phyloP scores from a whole-genome alignment of 163 green algal species.

The Prototheca stagnorum region DNA sequence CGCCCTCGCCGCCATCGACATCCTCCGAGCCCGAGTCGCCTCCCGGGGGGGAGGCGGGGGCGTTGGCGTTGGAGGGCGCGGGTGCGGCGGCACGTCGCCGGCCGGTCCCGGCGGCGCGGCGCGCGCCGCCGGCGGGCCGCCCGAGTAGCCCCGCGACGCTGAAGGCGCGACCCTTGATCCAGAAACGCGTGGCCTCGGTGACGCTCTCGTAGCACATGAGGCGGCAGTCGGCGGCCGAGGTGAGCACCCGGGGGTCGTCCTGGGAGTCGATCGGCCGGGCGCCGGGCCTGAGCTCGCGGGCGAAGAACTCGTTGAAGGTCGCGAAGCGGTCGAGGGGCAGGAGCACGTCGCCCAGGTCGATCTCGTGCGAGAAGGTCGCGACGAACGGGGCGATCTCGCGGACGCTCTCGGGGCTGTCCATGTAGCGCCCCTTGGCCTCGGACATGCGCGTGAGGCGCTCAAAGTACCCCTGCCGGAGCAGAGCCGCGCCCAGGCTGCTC shows the following conservation, averaged over 20 bases:
- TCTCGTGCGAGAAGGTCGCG: conserved; percentile 10
- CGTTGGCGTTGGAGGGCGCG: background rate
- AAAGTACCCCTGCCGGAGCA: conserved; percentile 3
- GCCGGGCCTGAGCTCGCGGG: conserved; percentile 23
- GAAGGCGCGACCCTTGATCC: conserved; percentile 38
- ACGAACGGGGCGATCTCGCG: conserved; percentile 21
- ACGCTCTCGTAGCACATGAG: conserved; percentile 14
- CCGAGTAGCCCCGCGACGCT: conserved; percentile 27
- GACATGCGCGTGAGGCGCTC: conserved; percentile 7
- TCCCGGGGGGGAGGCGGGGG: background rate
- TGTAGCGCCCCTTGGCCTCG: conserved; percentile 5
- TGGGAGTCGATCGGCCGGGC: conserved; percentile 19
- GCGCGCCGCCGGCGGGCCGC: too few species aligned
- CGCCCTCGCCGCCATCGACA: too few species aligned
- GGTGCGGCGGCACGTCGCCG: background rate
- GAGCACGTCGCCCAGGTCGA: conserved; percentile 5
- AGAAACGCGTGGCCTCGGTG: conserved; percentile 28
- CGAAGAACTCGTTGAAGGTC: conserved; percentile 39
- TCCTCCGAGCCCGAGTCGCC: background rate
- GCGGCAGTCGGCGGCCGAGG: conserved; percentile 22
- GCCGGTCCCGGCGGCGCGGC: too few species aligned
- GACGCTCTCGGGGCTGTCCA: conserved; percentile 9
- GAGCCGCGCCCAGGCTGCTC: conserved; percentile 4
- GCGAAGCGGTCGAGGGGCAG: conserved; percentile 13
- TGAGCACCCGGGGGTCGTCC: conserved; percentile 16